A percentile compares a stretch with the other conserved stretches of the same genome.
phyloP scores from a whole-genome alignment of 805 yeast species.

The Teunomyces panamensis region DNA sequence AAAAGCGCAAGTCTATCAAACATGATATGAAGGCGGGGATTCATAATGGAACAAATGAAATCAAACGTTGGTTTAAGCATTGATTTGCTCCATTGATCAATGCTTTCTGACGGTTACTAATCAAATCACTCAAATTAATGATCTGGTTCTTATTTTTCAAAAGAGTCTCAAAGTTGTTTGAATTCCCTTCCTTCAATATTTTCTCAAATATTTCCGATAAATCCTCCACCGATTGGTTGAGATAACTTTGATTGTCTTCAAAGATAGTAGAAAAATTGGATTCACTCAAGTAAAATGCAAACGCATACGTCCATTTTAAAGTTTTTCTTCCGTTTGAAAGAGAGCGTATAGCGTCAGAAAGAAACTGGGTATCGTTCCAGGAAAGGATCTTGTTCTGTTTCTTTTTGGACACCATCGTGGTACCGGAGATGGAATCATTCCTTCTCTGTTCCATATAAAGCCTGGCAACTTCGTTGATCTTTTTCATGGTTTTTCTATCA shows the following conservation, averaged over 20 bases:
- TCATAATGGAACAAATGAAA: slow-evolving; percentile 17
- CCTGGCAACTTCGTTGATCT: slow-evolving; percentile 62
- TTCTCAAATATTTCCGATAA: slow-evolving; percentile 59
- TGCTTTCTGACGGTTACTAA: slow-evolving; percentile 36
- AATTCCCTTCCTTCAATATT: slow-evolving; percentile 27
- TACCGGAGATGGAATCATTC: slow-evolving; percentile 10
- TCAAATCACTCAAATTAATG: slow-evolving; percentile 42
- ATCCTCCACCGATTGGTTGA: slow-evolving; percentile 66
- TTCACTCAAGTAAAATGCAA: slow-evolving; percentile 62
- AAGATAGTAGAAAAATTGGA: slow-evolving; percentile 58
- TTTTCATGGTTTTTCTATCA: slow-evolving; percentile 61
- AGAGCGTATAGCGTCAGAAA: slow-evolving; percentile 66
- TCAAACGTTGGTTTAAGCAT: slow-evolving; percentile 36
- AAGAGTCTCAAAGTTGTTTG: slow-evolving; percentile 18
- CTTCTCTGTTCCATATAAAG: slow-evolving; percentile 60
- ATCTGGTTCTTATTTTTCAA: slow-evolving; percentile 36
- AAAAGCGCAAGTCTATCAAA: neutral
- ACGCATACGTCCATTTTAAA: slow-evolving; percentile 87
- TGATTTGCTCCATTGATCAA: slow-evolving; percentile 44
- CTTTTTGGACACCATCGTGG: slow-evolving; percentile 15
- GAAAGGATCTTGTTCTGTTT: slow-evolving; percentile 34
- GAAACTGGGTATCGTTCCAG: slow-evolving; percentile 86
- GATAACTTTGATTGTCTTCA: slow-evolving; percentile 65
- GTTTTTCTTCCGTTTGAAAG: slow-evolving; percentile 69
- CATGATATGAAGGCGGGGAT: neutral